Evolutionary conservation across 345 rosid genomes (phyloP), one percentile per base, ranked within the genome.

Genomic region (Kandelia obovata): DNA sequence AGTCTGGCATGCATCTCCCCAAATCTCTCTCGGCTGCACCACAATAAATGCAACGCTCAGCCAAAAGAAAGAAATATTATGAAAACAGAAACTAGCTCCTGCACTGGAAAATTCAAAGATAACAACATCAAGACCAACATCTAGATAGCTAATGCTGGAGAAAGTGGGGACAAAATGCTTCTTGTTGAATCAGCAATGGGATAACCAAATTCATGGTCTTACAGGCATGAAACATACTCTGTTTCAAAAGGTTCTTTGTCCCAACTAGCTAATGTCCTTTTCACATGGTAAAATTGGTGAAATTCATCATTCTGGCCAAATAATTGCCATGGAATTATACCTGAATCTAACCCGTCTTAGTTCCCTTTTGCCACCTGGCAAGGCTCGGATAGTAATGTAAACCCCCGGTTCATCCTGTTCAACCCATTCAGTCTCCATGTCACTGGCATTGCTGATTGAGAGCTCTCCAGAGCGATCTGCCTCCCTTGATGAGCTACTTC

Each of bases 1-100:
- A 95, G 31, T 69, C 93, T 86, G 35, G 99, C 99, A 51, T 95
- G 99, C 96, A 88, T 83, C 84, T 95, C 99, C 65, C 96, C 96
- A 0, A 95, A 95, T 84, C 69, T 89, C 73, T 95, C 97, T 69
- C 99, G 99, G 84, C 99, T 88, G 87, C 81, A 83, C 31, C 52
- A 31, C 19, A 53, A 15, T 7, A 17, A 43, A 13, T 13, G 49
- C 49, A 43, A 53, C 49, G 3, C 65, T 53, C 63, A 68, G 5
- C 37, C 6, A 52, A 25, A 64, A 37, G 15, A 59, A 23, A 34
- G 30, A 56, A 8, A 56, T 25, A 69, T 15, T 21, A 64, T 7
- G 37, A 16, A 11, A 61, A 16, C 25, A 20, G 16, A 25, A 56
- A 56, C 59, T 56, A 56, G 28, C 17, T 15, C 17, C 49, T 43